Base-by-base conservation (phyloP, 2,329 filamentous ascomycete genomes). In the Lizonia empirigonia region DNA sequence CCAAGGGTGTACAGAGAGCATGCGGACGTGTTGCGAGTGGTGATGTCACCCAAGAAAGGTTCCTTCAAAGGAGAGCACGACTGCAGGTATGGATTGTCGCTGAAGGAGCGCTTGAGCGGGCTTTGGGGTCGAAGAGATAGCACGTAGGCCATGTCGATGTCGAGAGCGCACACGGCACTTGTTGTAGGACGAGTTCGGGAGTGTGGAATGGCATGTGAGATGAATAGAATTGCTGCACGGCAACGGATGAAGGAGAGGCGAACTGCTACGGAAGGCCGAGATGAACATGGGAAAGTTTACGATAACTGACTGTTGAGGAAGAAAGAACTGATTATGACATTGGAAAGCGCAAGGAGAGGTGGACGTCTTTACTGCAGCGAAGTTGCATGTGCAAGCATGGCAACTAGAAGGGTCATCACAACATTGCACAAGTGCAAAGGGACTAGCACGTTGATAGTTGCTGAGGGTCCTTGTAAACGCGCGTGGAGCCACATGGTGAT, bases 61-160 rank as follows among this genome's bases (percentile, higher is more conserved):
- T 69, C 62, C 30, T 60, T 63, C 10, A 69, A 47, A 24, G 73
- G 64, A 13, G 73, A 72, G 54, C 62, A 67, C 38, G 71, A 62
- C 33, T 61, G 64, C 36, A 72, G 59, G 60, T 69, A 73, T 30
- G 69, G 70, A 44, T 67, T 71, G 56, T 76, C 72, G 60, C 70
- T 74, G 62, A 76, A 75, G 47, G 73, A 73, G 44, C 71, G 71
- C 60, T 76, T 74, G 56, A 75, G 63, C 8, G 73, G 72, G 51
- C 69, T 74, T 36, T 70, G 68, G 13, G 72, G 66, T 26, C 65
- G 70, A 40, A 76, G 63, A 33, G 73, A 72, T 50, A 75, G 66
- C 52, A 75, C 65, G 58, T 69, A 74, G 45, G 72, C 71, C 73
- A 76, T 76, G 38, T 59, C 51, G 49, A 44, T 29, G 29, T 34